Base-by-base conservation (phyloP, 768 basidiomycete species). In the Sporobolomyces phaffii region DNA sequence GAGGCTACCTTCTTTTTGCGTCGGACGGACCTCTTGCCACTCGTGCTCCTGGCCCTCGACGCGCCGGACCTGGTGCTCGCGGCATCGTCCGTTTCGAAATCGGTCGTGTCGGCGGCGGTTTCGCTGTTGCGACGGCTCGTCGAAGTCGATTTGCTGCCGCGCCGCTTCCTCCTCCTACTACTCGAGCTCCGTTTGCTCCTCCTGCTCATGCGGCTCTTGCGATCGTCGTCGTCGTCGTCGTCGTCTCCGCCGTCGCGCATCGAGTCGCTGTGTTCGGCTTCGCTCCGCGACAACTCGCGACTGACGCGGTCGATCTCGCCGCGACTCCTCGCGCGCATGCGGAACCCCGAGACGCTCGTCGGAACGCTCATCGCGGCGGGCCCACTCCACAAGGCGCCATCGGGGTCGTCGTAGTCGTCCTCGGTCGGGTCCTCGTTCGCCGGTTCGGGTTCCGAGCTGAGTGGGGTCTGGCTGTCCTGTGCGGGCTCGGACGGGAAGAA, bases 371-470 rank as follows among this genome's bases (percentile, higher is more conserved):
- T 44, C 0, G 64, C 71, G 20, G 64, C 71, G 10, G 64, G 64
- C 1, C 67, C 67, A 24, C 57, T 41, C 48, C 53, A 72, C 26
- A 67, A 38, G 29, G 51, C 45, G 11, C 71, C 67, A 40, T 63
- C 64, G 3, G 61, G 64, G 45, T 69, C 71, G 45, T 68, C 70
- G 49, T 65, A 72, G 64, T 68, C 67, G 67, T 68, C 67, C 36
- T 68, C 67, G 9, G 28, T 29, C 10, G 61, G 61, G 36, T 68
- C 67, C 2, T 52, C 20, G 17, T 43, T 29, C 20, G 31, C 11
- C 5, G 43, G 20, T 22, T 29, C 31, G 8, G 13, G 8, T 13
- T 22, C 20, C 4, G n/a, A 29, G n/a, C 8, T 13, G 28, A 17
- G 60, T 31, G 31, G 28, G 11, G 41, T 28, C 20, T 17, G 20